phyloP scores from a whole-genome alignment of 805 yeast species.

The Saturnispora quitensis region DNA sequence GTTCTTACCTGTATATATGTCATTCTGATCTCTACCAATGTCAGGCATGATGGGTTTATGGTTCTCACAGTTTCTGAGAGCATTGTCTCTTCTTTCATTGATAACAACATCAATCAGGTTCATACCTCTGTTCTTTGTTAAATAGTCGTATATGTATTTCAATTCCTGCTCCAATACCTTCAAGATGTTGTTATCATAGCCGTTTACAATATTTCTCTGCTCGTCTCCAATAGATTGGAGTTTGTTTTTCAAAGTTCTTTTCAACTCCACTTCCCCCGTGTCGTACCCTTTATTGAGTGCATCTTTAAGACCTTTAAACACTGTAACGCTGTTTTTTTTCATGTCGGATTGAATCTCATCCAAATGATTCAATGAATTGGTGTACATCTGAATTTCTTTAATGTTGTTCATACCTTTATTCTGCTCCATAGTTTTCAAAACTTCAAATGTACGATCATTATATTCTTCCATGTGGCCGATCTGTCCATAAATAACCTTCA shows the following conservation, averaged over 20 bases:
- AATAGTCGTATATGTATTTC: slow-evolving; percentile 37
- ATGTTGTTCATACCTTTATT: slow-evolving; percentile 23
- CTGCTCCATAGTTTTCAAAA: slow-evolving; percentile 18
- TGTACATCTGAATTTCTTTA: slow-evolving; percentile 37
- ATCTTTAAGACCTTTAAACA: slow-evolving; percentile 59
- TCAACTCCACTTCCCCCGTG: slow-evolving; percentile 47
- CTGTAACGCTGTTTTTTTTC: slow-evolving; percentile 26
- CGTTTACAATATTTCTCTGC: slow-evolving; percentile 1
- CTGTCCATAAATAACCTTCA: slow-evolving; percentile 37
- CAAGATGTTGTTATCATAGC: slow-evolving; percentile 28
- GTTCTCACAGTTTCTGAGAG: slow-evolving; percentile 33
- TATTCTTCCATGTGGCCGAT: slow-evolving; percentile 27
- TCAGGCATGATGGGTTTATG: slow-evolving; percentile 32
- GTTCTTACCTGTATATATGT: slow-evolving; percentile 23
- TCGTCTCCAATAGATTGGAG: slow-evolving; percentile 24
- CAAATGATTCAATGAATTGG: slow-evolving; percentile 25
- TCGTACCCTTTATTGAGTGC: slow-evolving; percentile 48
- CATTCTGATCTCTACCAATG: slow-evolving; percentile 23
- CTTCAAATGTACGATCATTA: slow-evolving; percentile 3
- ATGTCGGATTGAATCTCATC: slow-evolving; percentile 21
- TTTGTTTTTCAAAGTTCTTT: slow-evolving; percentile 39
- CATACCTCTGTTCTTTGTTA: slow-evolving; percentile 26
- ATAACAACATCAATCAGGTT: slow-evolving; percentile 30
- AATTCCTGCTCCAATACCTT: slow-evolving; percentile 29
- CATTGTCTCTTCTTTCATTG: slow-evolving; percentile 32